A percentile compares a stretch with the other conserved stretches of the same genome.
phyloP scores from a whole-genome alignment of 2,329 filamentous ascomycete species.

The Diaporthe caulivora region DNA sequence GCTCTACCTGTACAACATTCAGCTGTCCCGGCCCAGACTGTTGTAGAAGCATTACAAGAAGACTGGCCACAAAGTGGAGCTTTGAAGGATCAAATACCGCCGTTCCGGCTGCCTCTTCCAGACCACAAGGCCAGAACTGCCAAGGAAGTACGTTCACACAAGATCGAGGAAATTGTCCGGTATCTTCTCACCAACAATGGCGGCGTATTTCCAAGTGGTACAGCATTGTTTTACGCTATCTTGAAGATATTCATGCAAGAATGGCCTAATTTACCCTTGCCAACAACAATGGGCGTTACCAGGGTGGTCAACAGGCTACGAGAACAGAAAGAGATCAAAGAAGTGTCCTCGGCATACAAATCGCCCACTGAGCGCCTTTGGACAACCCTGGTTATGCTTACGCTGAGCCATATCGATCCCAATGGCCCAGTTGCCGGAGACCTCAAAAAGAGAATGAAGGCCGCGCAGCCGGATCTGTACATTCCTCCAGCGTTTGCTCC shows the following conservation, averaged over 20 bases:
- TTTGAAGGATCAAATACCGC: neutral
- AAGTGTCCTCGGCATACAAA: constrained; percentile 34
- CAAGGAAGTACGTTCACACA: constrained; percentile 44
- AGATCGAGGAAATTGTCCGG: constrained; percentile 55
- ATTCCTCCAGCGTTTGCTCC: constrained; percentile 55
- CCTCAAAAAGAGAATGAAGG: constrained; percentile 62
- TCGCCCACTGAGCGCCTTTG: constrained; percentile 33
- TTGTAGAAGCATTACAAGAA: neutral
- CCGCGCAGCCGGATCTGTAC: constrained; percentile 59
- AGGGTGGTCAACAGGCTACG: constrained; percentile 48
- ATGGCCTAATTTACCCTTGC: constrained; percentile 55
- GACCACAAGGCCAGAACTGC: constrained; percentile 38
- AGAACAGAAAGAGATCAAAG: constrained; percentile 43
- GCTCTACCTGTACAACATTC: neutral
- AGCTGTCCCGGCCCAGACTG: neutral
- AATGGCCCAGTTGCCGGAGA: constrained; percentile 55
- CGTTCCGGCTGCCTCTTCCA: constrained; percentile 40
- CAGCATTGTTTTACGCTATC: constrained; percentile 62
- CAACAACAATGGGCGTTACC: constrained; percentile 25
- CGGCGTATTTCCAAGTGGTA: constrained; percentile 65
- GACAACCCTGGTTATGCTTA: constrained; percentile 49
- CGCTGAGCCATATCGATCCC: constrained; percentile 56
- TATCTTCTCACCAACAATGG: constrained; percentile 55
- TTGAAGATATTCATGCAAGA: constrained; percentile 58
- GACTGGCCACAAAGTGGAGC: constrained; percentile 1